Percentiles rank a stretch among this genome's conserved stretches.
phyloP scores from a whole-genome alignment of 257 asterid species.

The Verbena officinalis region DNA sequence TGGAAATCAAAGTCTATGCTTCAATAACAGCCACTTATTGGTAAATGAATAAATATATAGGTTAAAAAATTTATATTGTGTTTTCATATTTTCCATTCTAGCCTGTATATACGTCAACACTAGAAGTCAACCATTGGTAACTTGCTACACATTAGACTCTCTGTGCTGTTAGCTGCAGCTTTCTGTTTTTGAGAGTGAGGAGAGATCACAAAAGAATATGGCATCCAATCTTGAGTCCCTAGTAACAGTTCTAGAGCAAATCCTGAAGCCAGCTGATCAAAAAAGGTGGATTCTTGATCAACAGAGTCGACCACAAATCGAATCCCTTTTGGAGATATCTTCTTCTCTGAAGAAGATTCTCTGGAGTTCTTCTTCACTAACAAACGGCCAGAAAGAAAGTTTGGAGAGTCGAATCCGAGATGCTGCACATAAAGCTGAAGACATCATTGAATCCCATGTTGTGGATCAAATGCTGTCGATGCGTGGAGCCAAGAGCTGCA shows the following conservation, averaged over 20 bases:
- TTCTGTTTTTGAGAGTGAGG: slow-evolving; percentile 9
- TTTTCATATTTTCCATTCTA: background rate
- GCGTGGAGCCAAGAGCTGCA: background rate
- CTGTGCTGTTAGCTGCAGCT: background rate
- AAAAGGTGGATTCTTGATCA: slow-evolving; percentile 22
- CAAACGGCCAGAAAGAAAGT: background rate
- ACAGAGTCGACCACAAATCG: slow-evolving; percentile 10
- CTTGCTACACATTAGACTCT: background rate
- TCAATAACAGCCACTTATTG: too few relatives aligned
- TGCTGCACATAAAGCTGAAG: slow-evolving; percentile 19
- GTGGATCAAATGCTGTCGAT: slow-evolving; percentile 6
- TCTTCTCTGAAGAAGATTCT: slow-evolving; percentile 21
- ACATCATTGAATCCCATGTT: slow-evolving; percentile 11
- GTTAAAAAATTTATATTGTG: background rate
- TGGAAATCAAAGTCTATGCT: too few relatives aligned
- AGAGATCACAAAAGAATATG: slow-evolving; percentile 17
- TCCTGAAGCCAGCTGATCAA: slow-evolving; percentile 23
- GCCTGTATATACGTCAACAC: background rate
- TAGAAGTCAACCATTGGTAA: background rate
- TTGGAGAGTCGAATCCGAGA: slow-evolving; percentile 16
- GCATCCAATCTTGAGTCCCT: slow-evolving; percentile 33
- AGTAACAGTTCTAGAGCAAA: slow-evolving; percentile 18
- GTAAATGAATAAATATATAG: too few relatives aligned
- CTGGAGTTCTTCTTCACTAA: slow-evolving; percentile 3
- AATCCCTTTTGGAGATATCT: slow-evolving; percentile 25